Evolutionary conservation across 805 yeast species (phyloP).

Genomic region (Sugiyamaella floridensis): DNA sequence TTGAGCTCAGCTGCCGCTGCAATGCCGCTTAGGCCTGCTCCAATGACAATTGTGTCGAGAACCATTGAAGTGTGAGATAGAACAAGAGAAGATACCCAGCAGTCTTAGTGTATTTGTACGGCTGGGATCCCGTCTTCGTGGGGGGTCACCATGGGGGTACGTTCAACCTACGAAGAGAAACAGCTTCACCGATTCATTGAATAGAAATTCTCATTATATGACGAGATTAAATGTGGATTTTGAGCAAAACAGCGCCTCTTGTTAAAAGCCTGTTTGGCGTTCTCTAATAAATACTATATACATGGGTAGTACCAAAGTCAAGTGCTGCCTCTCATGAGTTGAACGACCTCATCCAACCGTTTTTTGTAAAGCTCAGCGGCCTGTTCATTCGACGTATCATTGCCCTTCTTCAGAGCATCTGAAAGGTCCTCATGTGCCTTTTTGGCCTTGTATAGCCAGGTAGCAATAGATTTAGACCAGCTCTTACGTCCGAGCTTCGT

Average conservation of each 20-base stretch:
- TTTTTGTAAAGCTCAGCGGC: neutral
- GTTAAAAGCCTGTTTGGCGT: too few relatives aligned
- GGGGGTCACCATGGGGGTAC: too few relatives aligned
- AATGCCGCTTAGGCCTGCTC: slow-evolving; percentile 74
- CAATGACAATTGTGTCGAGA: slow-evolving; percentile 44
- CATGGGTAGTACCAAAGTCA: neutral
- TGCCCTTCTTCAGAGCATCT: neutral
- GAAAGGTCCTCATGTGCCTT: neutral
- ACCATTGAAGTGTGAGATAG: neutral
- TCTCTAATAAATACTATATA: neutral
- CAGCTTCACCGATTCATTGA: too few relatives aligned
- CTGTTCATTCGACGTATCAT: neutral
- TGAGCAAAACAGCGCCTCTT: too few relatives aligned
- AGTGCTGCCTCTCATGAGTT: neutral
- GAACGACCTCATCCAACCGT: neutral
- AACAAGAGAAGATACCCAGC: neutral
- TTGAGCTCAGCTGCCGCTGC: slow-evolving; percentile 57
- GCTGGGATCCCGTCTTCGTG: neutral
- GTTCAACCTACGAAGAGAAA: too few relatives aligned
- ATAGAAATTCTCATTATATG: too few relatives aligned
- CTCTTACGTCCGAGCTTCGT: neutral
- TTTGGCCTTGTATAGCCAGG: neutral
- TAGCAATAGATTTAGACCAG: neutral
- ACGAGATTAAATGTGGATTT: too few relatives aligned
- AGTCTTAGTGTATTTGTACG: neutral